Percentiles rank a stretch among this genome's conserved stretches.
Conservation (phyloP, 176 grass and related monocot genomes). For the Oryza coarctata region DNA sequence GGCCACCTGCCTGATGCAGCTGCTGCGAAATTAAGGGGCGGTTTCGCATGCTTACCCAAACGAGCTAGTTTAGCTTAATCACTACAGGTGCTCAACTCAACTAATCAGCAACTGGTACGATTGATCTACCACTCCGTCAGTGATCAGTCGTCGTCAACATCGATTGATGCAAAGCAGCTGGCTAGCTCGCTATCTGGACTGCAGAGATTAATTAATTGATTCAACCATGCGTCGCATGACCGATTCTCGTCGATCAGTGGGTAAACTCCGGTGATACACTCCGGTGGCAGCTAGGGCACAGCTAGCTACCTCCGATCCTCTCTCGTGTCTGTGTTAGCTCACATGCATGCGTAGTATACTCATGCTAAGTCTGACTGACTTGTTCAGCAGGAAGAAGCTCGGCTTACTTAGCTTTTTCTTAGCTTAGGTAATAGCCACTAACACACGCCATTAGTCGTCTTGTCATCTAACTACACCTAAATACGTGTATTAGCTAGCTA, state of each 20-base stretch:
- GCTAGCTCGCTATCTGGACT: background rate
- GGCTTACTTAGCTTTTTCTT: background rate
- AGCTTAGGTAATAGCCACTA: background rate
- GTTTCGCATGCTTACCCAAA: no score
- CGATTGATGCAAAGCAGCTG: background rate
- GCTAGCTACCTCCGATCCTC: background rate
- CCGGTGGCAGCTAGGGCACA: background rate
- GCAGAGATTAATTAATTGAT: background rate
- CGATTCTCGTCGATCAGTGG: background rate
- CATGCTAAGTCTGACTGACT: slow-evolving; percentile 10
- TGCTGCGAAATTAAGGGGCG: no score
- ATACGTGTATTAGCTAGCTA: background rate
- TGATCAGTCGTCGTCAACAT: no score
- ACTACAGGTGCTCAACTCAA: no score
- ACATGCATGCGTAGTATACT: background rate
- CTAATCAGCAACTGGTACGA: no score
- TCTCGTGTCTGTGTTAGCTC: slow-evolving; percentile 9
- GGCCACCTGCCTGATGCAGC: no score
- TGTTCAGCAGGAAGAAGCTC: background rate
- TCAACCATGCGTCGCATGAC: background rate
- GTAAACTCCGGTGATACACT: background rate
- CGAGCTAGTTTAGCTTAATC: no score
- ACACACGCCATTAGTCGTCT: background rate
- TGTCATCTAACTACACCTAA: background rate
- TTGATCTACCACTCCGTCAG: no score